Percentiles rank a stretch among this genome's conserved stretches.
These are phyloP conservation scores for Auricularia sp. DNA, from an alignment of 768 basidiomycete genomes.

Conservation along the genomic window DNA sequence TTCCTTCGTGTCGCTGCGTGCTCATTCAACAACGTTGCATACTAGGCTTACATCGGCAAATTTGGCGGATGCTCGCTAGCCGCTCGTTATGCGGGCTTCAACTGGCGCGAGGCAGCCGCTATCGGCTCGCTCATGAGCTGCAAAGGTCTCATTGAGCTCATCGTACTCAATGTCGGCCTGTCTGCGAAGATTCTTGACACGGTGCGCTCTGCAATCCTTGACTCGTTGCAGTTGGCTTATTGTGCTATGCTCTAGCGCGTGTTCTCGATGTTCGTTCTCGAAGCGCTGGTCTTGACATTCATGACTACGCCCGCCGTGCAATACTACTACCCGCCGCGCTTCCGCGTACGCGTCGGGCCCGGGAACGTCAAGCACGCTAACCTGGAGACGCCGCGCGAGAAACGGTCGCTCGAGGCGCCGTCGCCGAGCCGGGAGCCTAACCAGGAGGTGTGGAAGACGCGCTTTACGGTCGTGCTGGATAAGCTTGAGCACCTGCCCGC, in stretches of 20 bases:
- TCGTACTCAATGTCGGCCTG: constrained; percentile 91
- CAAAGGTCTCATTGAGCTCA: constrained; percentile 88
- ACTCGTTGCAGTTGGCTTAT: not conserved
- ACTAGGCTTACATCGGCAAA: constrained; percentile 69
- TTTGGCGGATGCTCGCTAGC: constrained; percentile 76
- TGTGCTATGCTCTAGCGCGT: constrained; percentile 35
- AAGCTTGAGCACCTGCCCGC: constrained; percentile 82
- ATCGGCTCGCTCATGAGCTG: constrained; percentile 93
- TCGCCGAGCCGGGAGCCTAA: not conserved
- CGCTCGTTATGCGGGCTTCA: constrained; percentile 59
- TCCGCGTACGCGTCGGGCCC: constrained; percentile 39
- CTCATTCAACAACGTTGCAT: too few species aligned
- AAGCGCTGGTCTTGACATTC: constrained; percentile 73
- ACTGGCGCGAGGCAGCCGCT: constrained; percentile 68
- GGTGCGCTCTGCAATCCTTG: not conserved
- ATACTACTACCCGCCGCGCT: constrained; percentile 54
- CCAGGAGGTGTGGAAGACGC: constrained; percentile 30
- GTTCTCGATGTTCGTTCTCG: constrained; percentile 93
- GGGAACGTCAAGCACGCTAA: constrained; percentile 39
- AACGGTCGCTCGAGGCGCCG: constrained; percentile 6
- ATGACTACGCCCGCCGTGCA: constrained; percentile 74
- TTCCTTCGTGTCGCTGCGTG: too few species aligned
- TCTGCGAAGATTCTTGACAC: constrained; percentile 60
- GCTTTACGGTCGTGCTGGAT: constrained; percentile 81
- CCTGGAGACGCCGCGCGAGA: constrained; percentile 31